These are phyloP conservation scores for Porcisia deanei DNA, from an alignment of 208 protist species.

Conservation along the genomic window DNA sequence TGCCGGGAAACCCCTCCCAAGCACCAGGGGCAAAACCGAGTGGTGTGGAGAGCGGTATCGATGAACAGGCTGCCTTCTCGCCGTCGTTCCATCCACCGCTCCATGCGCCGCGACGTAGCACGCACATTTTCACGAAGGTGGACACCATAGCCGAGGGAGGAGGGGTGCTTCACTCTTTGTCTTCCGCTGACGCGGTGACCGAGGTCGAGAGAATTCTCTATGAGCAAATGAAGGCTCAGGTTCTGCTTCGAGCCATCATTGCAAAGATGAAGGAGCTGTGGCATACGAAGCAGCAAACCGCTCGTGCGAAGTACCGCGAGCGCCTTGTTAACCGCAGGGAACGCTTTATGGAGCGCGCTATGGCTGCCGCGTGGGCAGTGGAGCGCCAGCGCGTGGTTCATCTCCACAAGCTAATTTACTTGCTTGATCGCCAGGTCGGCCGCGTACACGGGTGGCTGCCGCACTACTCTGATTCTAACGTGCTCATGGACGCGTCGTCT, in stretches of 20 bases:
- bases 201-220: constrained; percentile 70
- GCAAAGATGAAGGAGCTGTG: constrained; percentile 76
- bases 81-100: neutral
- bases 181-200: constrained; percentile 27
- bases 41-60: neutral
- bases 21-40: neutral
- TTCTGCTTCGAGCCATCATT: constrained; percentile 69
- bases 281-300: constrained; percentile 48
- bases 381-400: constrained; percentile 71
- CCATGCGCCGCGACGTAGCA: constrained; percentile 3
- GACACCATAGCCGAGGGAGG: neutral
- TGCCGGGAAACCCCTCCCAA: neutral
- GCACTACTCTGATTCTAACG: constrained; percentile 67
- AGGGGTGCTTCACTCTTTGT: neutral
- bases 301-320: constrained; percentile 39
- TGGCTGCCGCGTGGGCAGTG: constrained; percentile 60
- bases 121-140: constrained; percentile 7
- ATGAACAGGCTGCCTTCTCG: neutral
- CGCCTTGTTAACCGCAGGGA: constrained; percentile 38
- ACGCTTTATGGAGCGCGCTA: constrained; percentile 26
- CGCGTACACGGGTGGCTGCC: constrained; percentile 73
- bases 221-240: constrained; percentile 81
- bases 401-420: constrained; percentile 71
- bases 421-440: constrained; percentile 67
- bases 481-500: constrained; percentile 35